Conservation (phyloP, 192 early-diverging fungal species). For the Coemansia sp. region DNA sequence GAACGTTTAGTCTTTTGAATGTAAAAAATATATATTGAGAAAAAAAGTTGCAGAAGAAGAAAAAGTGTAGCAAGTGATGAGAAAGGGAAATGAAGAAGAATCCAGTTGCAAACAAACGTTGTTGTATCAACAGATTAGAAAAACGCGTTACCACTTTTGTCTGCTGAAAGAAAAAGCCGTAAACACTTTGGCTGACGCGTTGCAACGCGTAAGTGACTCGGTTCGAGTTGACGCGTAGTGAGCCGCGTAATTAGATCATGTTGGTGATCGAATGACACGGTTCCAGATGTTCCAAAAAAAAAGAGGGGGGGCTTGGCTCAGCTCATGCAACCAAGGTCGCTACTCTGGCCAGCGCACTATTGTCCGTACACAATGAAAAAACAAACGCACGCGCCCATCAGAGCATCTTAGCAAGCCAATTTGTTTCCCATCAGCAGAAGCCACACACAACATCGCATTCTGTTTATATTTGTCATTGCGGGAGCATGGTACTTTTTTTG, state of each 20-base stretch:
- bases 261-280: not conserved
- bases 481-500: not conserved
- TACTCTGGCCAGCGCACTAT: not conserved
- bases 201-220: constrained; percentile 9
- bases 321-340: not conserved
- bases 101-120: not conserved
- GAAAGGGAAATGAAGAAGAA: not conserved
- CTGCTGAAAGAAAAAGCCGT: not conserved
- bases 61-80: not conserved
- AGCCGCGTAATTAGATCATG: not conserved
- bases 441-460: not conserved
- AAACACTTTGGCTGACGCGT: not conserved
- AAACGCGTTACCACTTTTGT: not conserved
- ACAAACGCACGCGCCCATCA: not conserved
- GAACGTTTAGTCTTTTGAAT: not conserved
- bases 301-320: not conserved
- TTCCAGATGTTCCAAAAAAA: not conserved
- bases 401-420: not conserved
- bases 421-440: constrained; percentile 1
- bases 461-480: not conserved
- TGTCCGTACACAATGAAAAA: not conserved
- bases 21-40: not conserved
- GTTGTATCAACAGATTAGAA: not conserved
- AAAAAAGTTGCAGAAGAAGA: not conserved
- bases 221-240: constrained; percentile 1